Evolutionary conservation across 805 yeast species (phyloP).

Genomic region (Tetrapisispora namnaoensis): DNA sequence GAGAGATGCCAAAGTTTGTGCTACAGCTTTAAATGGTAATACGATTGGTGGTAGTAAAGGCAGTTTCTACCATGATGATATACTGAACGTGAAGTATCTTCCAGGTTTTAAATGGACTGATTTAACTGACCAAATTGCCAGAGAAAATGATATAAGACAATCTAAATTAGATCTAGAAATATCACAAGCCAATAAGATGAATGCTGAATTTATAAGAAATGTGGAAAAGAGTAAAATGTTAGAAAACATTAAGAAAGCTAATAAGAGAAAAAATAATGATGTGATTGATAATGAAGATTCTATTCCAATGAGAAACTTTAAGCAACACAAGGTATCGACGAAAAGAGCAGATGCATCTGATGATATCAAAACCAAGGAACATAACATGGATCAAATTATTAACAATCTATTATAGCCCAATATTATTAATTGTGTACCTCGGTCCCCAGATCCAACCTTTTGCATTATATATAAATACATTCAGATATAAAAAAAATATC

Average conservation of each 20-base stretch:
- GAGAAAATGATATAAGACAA: constrained; percentile 81
- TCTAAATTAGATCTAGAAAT: constrained; percentile 81
- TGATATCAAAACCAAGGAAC: constrained; percentile 33
- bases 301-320: constrained; percentile 48
- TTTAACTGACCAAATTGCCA: constrained; percentile 84
- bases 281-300: constrained; percentile 19
- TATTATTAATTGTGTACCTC: no score
- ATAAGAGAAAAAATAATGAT: constrained; percentile 21
- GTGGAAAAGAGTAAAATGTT: constrained; percentile 82
- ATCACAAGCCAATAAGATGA: constrained; percentile 78
- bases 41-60: constrained; percentile 88
- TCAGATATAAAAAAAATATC: no score
- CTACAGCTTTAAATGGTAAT: constrained; percentile 77
- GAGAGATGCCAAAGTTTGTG: constrained; percentile 81
- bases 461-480: no score
- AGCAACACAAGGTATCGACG: constrained; percentile 60
- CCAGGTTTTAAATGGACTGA: constrained; percentile 94
- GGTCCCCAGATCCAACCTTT: no score
- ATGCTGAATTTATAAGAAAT: constrained; percentile 71
- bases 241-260: constrained; percentile 42
- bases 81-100: constrained; percentile 80
- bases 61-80: constrained; percentile 85
- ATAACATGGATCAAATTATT: constrained; percentile 37
- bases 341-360: constrained; percentile 54
- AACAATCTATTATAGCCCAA: constrained; percentile 38